Evolutionary conservation across 805 yeast genomes (phyloP), one percentile per base, ranked within the genome.

Genomic region (Lachancea fermentati): DNA sequence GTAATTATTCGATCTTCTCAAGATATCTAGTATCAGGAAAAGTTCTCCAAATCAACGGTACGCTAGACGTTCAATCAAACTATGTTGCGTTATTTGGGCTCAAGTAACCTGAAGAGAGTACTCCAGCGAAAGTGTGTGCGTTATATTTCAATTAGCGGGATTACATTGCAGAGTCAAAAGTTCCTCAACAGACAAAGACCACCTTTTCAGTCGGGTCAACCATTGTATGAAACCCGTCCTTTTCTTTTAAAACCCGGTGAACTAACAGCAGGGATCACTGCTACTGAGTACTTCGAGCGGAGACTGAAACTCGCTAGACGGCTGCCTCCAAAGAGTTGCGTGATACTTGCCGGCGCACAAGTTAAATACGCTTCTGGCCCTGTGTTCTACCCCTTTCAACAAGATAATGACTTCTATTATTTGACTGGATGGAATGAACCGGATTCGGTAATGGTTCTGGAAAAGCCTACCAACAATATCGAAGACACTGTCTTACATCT

Each of bases 391-490:
- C 83, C 84, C 29, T 93, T 93, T 57, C 94, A 91, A 56, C 99
- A 93, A 64, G 83, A 89, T 57, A 91, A 85, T 39, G 88, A 93
- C 57, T 68, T 93, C 15, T 89, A 67, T 62, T 91, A 91, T 59
- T 62, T 91, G 44, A 82, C 95, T 1, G 97, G 97, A 3, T 88
- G 94, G 86, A 73, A 85, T 45, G 97, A 89, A 56, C 96, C 97
- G 3, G 81, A 85, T 48, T 77, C 94, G 0, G 74, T 81, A 46
- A 75, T 77, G 46, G 59, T 81, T 7, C 61, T 86, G 33, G 94
- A 84, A 50, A 81, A 79, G 50, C 74, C 78, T 31, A 63, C 67
- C 26, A 68, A 69, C 39, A 63, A 71, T 43, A 65, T 73, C n/a
- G 75, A 72, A 18, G 75, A 78, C 37, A 68, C 76, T 26, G 58